A percentile compares a stretch with the other conserved stretches of the same genome.
These are phyloP conservation scores for Leccinum solheimii DNA, from an alignment of 1,284 basidiomycete genomes.

Conservation along the genomic window DNA sequence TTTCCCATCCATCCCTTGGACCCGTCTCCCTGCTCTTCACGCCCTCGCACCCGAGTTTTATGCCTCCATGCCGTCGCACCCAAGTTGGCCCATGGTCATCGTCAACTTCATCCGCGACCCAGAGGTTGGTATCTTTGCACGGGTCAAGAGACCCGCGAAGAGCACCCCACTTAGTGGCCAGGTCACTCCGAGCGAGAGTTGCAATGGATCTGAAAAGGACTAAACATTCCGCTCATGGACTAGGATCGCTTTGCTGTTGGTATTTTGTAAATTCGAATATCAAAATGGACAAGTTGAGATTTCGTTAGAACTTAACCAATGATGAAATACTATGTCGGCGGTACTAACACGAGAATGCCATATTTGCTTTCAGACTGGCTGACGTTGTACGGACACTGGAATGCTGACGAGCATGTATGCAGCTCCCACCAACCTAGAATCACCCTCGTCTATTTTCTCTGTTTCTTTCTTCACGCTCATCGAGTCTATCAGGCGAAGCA, in stretches of 20 bases:
- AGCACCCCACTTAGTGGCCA: conserved; percentile 23
- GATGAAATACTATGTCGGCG: conserved; percentile 1
- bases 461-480: conserved; percentile 23
- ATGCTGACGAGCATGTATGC: conserved; percentile 20
- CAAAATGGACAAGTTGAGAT: conserved; percentile 9
- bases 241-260: conserved; percentile 17
- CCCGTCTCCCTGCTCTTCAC: conserved; percentile 83
- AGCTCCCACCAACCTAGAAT: conserved; percentile 11
- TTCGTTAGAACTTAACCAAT: not conserved
- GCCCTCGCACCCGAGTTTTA: conserved; percentile 92
- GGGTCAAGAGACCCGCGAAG: conserved; percentile 46
- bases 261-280: conserved; percentile 20
- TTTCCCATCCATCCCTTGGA: conserved; percentile 97
- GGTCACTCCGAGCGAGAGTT: conserved; percentile 17
- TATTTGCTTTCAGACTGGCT: conserved; percentile 21
- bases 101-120: conserved; percentile 91
- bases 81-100: conserved; percentile 93
- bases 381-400: conserved; percentile 1
- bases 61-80: conserved; percentile 83
- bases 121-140: conserved; percentile 74
- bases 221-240: conserved; percentile 15
- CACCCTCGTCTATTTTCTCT: conserved; percentile 16
- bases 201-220: conserved; percentile 16
- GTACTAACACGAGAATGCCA: not conserved
- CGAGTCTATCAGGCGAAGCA: conserved; percentile 20